These are phyloP conservation scores for Plicaturopsis crispa DNA, from an alignment of 768 basidiomycete genomes.

Conservation along the genomic window DNA sequence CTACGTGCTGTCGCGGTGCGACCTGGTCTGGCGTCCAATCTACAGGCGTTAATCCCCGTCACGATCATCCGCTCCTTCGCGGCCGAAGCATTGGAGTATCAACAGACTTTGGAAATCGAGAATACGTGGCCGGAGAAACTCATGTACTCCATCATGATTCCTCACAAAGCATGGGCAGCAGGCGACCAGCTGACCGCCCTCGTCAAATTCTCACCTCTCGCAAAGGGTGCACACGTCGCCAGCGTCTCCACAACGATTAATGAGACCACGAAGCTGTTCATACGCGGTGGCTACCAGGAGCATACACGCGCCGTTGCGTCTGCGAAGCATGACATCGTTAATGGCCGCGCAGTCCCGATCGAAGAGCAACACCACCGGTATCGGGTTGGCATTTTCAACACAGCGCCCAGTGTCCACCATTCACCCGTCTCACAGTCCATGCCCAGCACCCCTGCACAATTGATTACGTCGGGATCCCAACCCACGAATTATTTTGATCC, in stretches of 20 bases:
- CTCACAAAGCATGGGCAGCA: slow-evolving; percentile 93
- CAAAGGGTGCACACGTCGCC: slow-evolving; percentile 74
- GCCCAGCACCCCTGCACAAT: slow-evolving; percentile 5
- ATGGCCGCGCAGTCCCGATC: slow-evolving; percentile 44
- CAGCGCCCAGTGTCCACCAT: too few species aligned
- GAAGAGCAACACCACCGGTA: slow-evolving; percentile 21
- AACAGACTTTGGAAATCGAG: slow-evolving; percentile 91
- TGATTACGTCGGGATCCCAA: not conserved
- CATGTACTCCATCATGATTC: slow-evolving; percentile 91
- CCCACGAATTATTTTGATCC: not conserved
- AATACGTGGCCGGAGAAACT: slow-evolving; percentile 97
- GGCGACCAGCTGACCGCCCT: slow-evolving; percentile 79
- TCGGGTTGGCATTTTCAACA: not conserved
- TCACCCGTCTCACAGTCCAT: too few species aligned
- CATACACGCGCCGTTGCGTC: slow-evolving; percentile 53
- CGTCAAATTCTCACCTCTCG: slow-evolving; percentile 81
- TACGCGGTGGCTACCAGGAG: slow-evolving; percentile 49
- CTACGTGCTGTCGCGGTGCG: slow-evolving; percentile 81
- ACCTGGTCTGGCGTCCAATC: slow-evolving; percentile 64
- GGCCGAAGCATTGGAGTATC: slow-evolving; percentile 86
- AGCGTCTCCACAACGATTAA: slow-evolving; percentile 61
- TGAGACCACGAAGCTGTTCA: slow-evolving; percentile 63
- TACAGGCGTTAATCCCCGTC: slow-evolving; percentile 55
- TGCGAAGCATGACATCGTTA: slow-evolving; percentile 59
- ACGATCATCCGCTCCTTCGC: slow-evolving; percentile 67